These are phyloP conservation scores for Raffaelea arxii DNA, from an alignment of 2,329 filamentous ascomycete species.

Conservation along the genomic window DNA sequence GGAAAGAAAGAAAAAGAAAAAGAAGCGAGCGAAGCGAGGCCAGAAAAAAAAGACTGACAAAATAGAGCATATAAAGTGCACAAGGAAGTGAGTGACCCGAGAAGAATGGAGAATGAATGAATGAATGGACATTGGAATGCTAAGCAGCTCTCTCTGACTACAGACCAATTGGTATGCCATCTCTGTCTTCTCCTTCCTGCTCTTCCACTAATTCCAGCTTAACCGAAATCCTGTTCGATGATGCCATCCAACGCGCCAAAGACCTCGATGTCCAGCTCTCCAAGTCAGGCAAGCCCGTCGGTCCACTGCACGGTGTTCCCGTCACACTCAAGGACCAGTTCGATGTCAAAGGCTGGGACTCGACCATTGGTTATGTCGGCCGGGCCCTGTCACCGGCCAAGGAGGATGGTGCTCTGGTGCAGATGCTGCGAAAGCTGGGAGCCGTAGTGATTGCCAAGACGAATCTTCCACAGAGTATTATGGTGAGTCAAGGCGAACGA, in stretches of 20 bases:
- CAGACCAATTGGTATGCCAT: conserved; percentile 7
- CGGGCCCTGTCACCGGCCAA: conserved; percentile 5
- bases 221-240: conserved; percentile 28
- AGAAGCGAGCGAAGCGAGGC: no score
- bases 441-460: conserved; percentile 19
- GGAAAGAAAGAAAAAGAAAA: not conserved
- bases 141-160: not conserved
- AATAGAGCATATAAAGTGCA: conserved; percentile 21
- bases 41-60: no score
- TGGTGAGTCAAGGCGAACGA: conserved; percentile 6
- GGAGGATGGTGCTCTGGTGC: conserved; percentile 8
- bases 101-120: no score
- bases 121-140: no score
- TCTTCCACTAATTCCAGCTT: conserved; percentile 17
- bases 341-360: conserved; percentile 8
- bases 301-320: conserved; percentile 33
- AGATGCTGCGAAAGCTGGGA: conserved; percentile 18
- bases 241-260: conserved; percentile 20
- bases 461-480: conserved; percentile 19
- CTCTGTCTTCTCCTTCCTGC: no score
- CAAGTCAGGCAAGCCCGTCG: conserved; percentile 17
- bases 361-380: conserved; percentile 24
- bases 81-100: not conserved
- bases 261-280: conserved; percentile 21
- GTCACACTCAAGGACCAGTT: conserved; percentile 22